Base-by-base conservation (phyloP, 192 early-diverging fungal species). In the Linnemannia schmuckeri region DNA sequence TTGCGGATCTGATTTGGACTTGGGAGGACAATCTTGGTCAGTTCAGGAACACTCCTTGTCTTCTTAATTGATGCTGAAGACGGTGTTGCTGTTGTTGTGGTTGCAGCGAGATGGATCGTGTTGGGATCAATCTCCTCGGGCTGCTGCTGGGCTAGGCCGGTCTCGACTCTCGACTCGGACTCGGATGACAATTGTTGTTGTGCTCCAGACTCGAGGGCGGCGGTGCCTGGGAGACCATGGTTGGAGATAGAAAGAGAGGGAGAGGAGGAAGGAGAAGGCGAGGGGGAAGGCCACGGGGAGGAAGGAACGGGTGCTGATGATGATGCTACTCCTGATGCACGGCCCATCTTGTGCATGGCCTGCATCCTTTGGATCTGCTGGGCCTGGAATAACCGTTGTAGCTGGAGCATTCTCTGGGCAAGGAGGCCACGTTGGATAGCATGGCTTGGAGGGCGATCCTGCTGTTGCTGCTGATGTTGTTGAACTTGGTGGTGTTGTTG, bases 351-450 rank as follows among this genome's bases (percentile, higher is more conserved):
- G 74, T 84, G 82, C 72, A 84, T 72, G 52, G 78, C 75, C 68
- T 79, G 82, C 35, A 84, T 84, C 54, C 55, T 84, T 71, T 84
- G 82, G 38, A 84, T 75, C 24, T 84, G 82, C 42, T 79, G 82
- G 12, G 82, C 82, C 69, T 84, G 77, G 73, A 79, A 70, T 18
- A 79, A 30, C 72, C 74, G 61, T 52, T 84, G 82, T 40, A 79
- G 41, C 20, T 84, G 77, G 12, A 84, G 72, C 82, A 84, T 84
- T 35, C 73, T 42, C 40, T 84, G 82, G 9, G 72, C 77, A 0
- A 84, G 30, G 9, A 79, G 77, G 52, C 74, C 74, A 22, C 82
- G 69, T 38, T 84, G 78, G 46, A 84, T 38, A 38, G 63, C 72
- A 54, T 84, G 82, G 12, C 78, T 38, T 13, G 82, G 42, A 24